Base-by-base conservation (phyloP, 441 rosid genomes). In the Arabidopsis lyrata region DNA sequence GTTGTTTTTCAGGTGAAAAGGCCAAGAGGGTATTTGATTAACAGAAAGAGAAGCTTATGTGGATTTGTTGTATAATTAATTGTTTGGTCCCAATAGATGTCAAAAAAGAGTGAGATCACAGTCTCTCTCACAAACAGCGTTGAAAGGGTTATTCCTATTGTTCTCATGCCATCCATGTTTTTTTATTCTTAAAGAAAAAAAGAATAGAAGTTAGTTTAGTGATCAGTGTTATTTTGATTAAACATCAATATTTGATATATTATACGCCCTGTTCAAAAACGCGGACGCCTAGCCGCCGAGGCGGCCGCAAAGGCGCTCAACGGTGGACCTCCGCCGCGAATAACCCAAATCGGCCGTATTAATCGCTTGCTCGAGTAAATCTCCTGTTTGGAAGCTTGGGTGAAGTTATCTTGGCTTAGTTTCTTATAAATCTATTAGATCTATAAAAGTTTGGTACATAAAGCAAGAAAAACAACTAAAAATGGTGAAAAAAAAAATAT, bases 51-150 rank as follows among this genome's bases (percentile, higher is more conserved):
- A 70, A 36, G 58, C 47, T 34, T 32, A 57, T 64, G 76, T 57
- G 71, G 76, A 39, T 59, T 70, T 76, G 70, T 39, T 49, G 71
- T 61, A 58, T 48, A 34, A 64, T 49, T 48, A 34, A 64, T 49
- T 56, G 68, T 45, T 70, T 41, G 60, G 71, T 63, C 74, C 18
- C 72, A 66, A 74, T 39, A 67, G 68, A 60, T 67, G 22, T 67
- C 22, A 53, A 42, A 27, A 42, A 27, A 60, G 49, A 75, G 68
- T 53, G 73, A 60, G 48, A 42, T 62, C 38, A 27, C 38, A 67
- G 42, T 61, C 44, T 41, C 78, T 60, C 59, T 36, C n/a, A 14
- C 31, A 39, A 41, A 67, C 48, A 59, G 56, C 27, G 64, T 75
- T 61, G 20, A 41, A 61, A 61, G 38, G 75, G 52, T 60, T 67